phyloP scores from a whole-genome alignment of 306 rosid genomes.

The Glycine soja region DNA sequence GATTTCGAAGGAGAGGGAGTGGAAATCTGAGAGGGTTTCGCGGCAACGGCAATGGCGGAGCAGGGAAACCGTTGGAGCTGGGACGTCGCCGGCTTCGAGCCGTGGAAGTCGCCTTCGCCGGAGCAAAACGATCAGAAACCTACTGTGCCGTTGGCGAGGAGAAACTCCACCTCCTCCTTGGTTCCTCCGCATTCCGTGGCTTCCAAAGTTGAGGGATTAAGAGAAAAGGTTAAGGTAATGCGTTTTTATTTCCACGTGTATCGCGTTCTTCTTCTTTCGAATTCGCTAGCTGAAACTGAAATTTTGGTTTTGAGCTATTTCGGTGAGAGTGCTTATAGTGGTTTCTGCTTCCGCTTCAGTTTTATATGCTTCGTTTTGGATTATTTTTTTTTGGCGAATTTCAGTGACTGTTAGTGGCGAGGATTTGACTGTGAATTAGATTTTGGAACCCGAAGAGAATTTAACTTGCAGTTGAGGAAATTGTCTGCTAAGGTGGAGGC shows the following conservation, averaged over 20 bases:
- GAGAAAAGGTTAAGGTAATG: slow-evolving; percentile 74
- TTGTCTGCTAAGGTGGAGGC: background rate
- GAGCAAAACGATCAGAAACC: slow-evolving; percentile 56
- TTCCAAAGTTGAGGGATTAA: slow-evolving; percentile 68
- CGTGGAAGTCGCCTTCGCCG: slow-evolving; percentile 61
- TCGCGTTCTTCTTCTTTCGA: slow-evolving; percentile 9
- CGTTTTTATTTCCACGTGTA: slow-evolving; percentile 24
- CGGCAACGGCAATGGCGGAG: slow-evolving; percentile 69
- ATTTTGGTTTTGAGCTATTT: slow-evolving; percentile 29
- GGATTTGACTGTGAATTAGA: slow-evolving; percentile 15
- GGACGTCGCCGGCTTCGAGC: slow-evolving; percentile 83
- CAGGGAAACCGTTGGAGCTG: slow-evolving; percentile 82
- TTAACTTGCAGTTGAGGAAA: slow-evolving; percentile 20
- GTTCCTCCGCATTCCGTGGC: slow-evolving; percentile 57
- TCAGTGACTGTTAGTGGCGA: background rate
- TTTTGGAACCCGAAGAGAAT: background rate
- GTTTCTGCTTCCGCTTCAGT: slow-evolving; percentile 4
- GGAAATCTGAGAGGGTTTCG: slow-evolving; percentile 47
- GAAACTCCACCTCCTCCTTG: slow-evolving; percentile 69
- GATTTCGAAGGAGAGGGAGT: slow-evolving; percentile 15
- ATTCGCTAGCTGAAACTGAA: background rate
- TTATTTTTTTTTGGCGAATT: background rate
- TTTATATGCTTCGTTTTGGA: background rate
- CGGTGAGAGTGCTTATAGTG: slow-evolving; percentile 12
- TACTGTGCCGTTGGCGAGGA: slow-evolving; percentile 58